Conservation (phyloP, 2,329 filamentous ascomycete genomes). For the Harringtonia lauricola region DNA sequence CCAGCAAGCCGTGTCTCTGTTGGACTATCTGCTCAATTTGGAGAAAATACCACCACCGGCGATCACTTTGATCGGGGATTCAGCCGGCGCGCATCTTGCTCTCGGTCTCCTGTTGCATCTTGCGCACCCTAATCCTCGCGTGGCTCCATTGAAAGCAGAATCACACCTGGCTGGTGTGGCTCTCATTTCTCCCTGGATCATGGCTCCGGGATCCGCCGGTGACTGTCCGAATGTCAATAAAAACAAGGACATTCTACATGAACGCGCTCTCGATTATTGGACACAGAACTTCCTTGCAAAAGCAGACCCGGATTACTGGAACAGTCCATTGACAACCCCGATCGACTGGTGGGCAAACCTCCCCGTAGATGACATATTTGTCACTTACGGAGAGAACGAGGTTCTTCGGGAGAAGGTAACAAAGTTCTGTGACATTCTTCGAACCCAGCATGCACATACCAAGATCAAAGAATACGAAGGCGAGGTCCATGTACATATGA, state of each 20-base stretch:
- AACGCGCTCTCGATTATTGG: slow-evolving; percentile 1
- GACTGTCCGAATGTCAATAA: not conserved
- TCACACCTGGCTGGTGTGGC: slow-evolving; percentile 2
- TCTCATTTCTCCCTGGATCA: slow-evolving; percentile 3
- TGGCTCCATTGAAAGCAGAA: not conserved
- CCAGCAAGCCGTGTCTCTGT: slow-evolving; percentile 1
- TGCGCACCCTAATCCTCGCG: slow-evolving; percentile 2
- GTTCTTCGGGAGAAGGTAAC: not conserved
- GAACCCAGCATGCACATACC: not conserved
- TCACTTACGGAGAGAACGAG: slow-evolving; percentile 4
- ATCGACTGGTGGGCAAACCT: slow-evolving; percentile 2
- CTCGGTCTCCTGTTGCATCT: slow-evolving; percentile 3
- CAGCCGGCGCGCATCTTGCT: slow-evolving; percentile 4
- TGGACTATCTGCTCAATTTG: not conserved
- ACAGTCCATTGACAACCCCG: not conserved
- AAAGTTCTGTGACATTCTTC: not conserved
- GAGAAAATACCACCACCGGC: not conserved
- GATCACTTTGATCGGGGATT: slow-evolving; percentile 3
- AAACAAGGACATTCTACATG: not conserved
- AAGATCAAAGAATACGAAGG: not conserved
- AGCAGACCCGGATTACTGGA: not conserved
- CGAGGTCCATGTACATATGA: slow-evolving; percentile 5
- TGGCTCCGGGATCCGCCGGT: not conserved
- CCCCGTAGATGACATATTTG: slow-evolving; percentile 3
- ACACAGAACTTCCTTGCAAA: slow-evolving; percentile 1